phyloP scores from a whole-genome alignment of 768 basidiomycete species.

The Phaeotremella skinneri region DNA sequence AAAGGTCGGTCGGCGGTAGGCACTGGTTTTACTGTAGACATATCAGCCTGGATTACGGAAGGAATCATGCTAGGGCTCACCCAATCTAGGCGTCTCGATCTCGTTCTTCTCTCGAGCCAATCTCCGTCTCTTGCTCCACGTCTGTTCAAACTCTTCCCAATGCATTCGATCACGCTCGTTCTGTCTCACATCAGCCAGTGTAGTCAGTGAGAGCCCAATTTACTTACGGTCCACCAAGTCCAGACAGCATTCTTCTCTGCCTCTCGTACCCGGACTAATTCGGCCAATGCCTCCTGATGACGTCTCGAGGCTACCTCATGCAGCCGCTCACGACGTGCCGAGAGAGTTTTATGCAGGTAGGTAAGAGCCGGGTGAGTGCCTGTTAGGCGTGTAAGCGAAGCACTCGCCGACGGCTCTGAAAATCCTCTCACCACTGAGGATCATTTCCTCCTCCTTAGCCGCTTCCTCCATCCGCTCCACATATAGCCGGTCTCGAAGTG shows the following conservation, averaged over 20 bases:
- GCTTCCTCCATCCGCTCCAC: constrained; percentile 91
- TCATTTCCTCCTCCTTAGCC: constrained; percentile 79
- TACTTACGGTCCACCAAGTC: constrained; percentile 83
- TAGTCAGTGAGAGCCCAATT: constrained; percentile 7
- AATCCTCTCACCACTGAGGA: constrained; percentile 65
- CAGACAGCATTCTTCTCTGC: constrained; percentile 75
- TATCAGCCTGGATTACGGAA: constrained; percentile 7
- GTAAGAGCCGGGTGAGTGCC: constrained; percentile 83
- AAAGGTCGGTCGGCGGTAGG: constrained; percentile 26
- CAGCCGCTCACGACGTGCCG: constrained; percentile 73
- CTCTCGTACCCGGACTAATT: constrained; percentile 62
- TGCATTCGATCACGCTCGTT: constrained; percentile 73
- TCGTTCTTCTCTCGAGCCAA: constrained; percentile 81
- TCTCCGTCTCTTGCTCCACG: constrained; percentile 76
- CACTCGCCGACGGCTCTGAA: neutral
- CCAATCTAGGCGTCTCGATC: constrained; percentile 70
- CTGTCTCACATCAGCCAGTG: constrained; percentile 53
- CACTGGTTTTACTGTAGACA: constrained; percentile 36
- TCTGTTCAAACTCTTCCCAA: constrained; percentile 82
- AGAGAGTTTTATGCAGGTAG: constrained; percentile 74
- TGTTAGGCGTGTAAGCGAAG: constrained; percentile 44
- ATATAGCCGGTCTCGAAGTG: constrained; percentile 79
- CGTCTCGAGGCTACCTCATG: constrained; percentile 75
- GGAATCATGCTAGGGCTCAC: constrained; percentile 54
- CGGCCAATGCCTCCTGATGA: constrained; percentile 65